Conservation (phyloP, 805 yeast genomes). For the Wickerhamiella azymoides region DNA sequence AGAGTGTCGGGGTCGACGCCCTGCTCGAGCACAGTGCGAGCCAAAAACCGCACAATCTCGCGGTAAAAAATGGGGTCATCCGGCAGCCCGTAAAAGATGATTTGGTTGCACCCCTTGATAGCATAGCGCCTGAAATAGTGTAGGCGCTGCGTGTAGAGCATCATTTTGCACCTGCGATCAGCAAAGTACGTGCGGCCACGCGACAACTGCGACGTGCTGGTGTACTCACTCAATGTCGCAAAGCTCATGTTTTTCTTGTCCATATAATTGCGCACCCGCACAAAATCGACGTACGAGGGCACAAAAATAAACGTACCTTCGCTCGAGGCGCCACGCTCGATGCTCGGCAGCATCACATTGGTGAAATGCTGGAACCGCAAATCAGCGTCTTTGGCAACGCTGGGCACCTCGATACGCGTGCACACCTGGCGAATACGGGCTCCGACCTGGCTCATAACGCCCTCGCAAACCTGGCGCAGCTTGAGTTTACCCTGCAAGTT, state of each 20-base stretch:
- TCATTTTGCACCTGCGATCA: conserved; percentile 44
- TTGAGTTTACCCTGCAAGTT: conserved; percentile 29
- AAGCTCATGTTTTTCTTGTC: conserved; percentile 47
- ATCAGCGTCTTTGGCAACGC: conserved; percentile 57
- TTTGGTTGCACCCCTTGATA: conserved; percentile 67
- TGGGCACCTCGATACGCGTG: conserved; percentile 48
- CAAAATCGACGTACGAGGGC: conserved; percentile 76
- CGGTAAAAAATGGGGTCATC: conserved; percentile 70
- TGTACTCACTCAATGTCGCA: conserved; percentile 71
- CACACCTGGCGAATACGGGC: conserved; percentile 42
- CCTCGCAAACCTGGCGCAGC: conserved; percentile 32
- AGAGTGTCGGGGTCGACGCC: conserved; percentile 43
- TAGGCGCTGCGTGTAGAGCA: conserved; percentile 87
- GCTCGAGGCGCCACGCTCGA: conserved; percentile 42
- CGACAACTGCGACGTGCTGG: conserved; percentile 55
- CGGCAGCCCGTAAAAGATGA: conserved; percentile 75
- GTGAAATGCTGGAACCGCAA: conserved; percentile 71
- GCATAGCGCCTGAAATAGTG: conserved; percentile 85
- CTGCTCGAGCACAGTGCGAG: conserved; percentile 38
- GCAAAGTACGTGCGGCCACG: conserved; percentile 59
- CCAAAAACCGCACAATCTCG: conserved; percentile 52
- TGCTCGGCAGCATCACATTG: conserved; percentile 58
- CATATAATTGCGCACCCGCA: conserved; percentile 61
- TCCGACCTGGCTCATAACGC: conserved; percentile 53
- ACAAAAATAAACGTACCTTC: conserved; percentile 71